These are phyloP conservation scores for Xylariaceae sp. DNA, from an alignment of 2,329 filamentous ascomycete species.

Conservation along the genomic window DNA sequence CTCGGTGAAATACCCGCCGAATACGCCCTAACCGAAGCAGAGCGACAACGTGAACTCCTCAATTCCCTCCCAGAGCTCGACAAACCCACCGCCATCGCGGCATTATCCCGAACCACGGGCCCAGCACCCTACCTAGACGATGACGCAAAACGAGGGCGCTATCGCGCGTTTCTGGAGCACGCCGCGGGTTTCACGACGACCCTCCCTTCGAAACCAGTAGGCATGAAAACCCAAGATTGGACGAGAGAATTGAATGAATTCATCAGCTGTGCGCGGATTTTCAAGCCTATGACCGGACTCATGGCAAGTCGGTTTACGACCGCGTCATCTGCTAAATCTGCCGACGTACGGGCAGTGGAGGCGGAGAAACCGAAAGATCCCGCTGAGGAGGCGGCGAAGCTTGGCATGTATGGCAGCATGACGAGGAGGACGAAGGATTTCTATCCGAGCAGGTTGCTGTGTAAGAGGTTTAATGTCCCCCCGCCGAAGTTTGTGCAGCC, in stretches of 20 bases:
- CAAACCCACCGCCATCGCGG: constrained; percentile 63
- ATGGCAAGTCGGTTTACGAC: constrained; percentile 95
- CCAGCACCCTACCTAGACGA: constrained; percentile 79
- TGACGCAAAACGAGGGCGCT: constrained; percentile 72
- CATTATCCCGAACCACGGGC: constrained; percentile 51
- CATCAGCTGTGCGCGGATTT: constrained; percentile 61
- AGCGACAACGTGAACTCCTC: constrained; percentile 56
- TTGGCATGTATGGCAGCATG: constrained; percentile 91
- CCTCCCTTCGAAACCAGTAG: constrained; percentile 30
- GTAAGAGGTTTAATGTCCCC: constrained; percentile 89
- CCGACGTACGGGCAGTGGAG: constrained; percentile 19
- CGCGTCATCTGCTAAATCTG: constrained; percentile 37
- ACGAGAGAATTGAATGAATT: constrained; percentile 77
- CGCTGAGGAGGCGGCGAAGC: constrained; percentile 77
- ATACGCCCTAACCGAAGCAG: constrained; percentile 59
- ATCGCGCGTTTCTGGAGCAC: constrained; percentile 75
- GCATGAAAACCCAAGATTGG: constrained; percentile 66
- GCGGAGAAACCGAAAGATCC: constrained; percentile 56
- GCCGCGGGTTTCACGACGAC: constrained; percentile 57
- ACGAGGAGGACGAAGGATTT: constrained; percentile 71
- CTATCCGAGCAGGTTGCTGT: constrained; percentile 78
- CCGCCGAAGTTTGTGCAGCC: constrained; percentile 65
- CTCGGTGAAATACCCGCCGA: constrained; percentile 68
- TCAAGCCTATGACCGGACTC: constrained; percentile 84
- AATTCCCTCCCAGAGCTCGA: constrained; percentile 61